Conservation (phyloP, 192 early-diverging fungal genomes). For the Powellomyces hirtus region DNA sequence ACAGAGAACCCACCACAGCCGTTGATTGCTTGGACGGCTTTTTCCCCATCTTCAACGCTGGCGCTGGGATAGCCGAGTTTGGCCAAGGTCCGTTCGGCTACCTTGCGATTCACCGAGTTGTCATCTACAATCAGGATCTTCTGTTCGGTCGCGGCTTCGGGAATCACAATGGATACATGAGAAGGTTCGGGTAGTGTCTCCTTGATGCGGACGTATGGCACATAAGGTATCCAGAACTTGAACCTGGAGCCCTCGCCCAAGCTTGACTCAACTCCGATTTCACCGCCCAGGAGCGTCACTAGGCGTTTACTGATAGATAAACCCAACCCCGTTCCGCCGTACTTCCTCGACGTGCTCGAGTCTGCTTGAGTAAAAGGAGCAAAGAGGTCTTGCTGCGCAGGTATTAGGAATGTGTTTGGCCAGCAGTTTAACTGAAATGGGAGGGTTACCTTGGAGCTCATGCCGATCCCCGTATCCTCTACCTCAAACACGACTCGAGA, state of each 20-base stretch:
- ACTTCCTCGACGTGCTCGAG: constrained; percentile 3
- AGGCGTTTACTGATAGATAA: constrained; percentile 22
- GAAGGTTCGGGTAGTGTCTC: not conserved
- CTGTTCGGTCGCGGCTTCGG: not conserved
- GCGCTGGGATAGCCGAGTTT: not conserved
- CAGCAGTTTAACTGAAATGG: too few species aligned
- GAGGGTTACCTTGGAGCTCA: too few species aligned
- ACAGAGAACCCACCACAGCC: not conserved
- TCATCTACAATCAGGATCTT: constrained; percentile 10
- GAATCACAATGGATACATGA: not conserved
- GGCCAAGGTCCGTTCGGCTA: not conserved
- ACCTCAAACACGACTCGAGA: not conserved
- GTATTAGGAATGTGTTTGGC: too few species aligned
- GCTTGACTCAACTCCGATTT: constrained; percentile 38
- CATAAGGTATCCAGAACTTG: constrained; percentile 72
- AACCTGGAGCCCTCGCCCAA: constrained; percentile 64
- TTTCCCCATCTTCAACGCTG: not conserved
- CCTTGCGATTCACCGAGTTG: constrained; percentile 6
- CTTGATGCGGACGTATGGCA: not conserved
- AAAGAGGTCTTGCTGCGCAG: too few species aligned
- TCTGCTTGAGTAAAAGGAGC: constrained; percentile 31
- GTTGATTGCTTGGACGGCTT: not conserved
- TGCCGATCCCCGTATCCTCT: not conserved
- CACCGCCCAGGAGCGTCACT: constrained; percentile 14
- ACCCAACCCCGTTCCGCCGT: constrained; percentile 33